Evolutionary conservation across 352 stramenopile species (phyloP).

Genomic region (Achlya hypogyna): DNA sequence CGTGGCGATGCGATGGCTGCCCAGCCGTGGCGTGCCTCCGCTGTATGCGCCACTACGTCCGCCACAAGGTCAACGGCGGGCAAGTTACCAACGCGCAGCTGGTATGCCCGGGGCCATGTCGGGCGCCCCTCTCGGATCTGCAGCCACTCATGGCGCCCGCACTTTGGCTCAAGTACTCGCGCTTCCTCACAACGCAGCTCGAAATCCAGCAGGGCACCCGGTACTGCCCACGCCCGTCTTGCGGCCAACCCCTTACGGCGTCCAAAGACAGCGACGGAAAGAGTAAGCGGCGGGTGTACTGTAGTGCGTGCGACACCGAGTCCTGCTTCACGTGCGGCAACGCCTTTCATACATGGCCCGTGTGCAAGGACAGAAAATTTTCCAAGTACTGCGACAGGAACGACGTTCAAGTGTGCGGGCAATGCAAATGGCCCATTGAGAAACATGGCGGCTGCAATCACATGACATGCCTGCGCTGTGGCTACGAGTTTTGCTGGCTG

Average conservation of each 20-base stretch:
- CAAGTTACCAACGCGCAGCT: conserved; percentile 11
- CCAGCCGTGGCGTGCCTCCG: conserved; percentile 6
- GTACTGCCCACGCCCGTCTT: conserved; percentile 14
- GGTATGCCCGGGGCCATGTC: conserved; percentile 12
- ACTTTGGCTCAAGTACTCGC: conserved; percentile 8
- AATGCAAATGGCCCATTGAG: conserved; percentile 16
- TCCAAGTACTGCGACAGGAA: conserved; percentile 3
- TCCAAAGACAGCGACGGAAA: background rate
- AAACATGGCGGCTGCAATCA: conserved; percentile 18
- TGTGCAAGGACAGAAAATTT: conserved; percentile 6
- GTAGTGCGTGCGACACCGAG: conserved; percentile 1
- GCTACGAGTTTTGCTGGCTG: conserved; percentile 17
- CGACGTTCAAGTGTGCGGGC: conserved; percentile 7
- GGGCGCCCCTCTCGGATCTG: background rate
- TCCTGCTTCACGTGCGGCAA: conserved; percentile 16
- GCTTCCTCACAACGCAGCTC: conserved; percentile 12
- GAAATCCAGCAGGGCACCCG: conserved; percentile 10
- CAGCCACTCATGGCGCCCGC: background rate
- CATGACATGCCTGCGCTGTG: conserved; percentile 17
- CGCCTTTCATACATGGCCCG: conserved; percentile 3
- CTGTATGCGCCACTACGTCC: conserved; percentile 17
- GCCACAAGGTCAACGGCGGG: conserved; percentile 16
- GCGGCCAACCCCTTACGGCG: background rate
- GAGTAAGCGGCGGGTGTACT: conserved; percentile 2
- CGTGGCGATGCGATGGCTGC: background rate